phyloP scores from a whole-genome alignment of 305 asterid genomes.

The Ajuga reptans region DNA sequence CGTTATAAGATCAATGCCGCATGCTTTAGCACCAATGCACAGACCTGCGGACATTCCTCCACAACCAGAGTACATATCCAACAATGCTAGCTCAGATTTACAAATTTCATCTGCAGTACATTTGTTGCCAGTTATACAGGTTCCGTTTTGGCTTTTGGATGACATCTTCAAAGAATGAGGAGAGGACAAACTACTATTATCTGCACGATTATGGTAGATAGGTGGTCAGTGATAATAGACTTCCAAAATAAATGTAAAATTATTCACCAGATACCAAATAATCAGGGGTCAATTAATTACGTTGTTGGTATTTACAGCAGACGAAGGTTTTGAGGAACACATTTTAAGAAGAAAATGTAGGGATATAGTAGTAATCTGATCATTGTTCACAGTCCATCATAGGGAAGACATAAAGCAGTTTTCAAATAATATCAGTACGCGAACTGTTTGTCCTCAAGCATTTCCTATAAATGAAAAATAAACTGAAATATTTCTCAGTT shows the following conservation, averaged over 20 bases:
- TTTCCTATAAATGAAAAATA: background rate
- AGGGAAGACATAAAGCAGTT: background rate
- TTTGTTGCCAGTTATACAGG: slow-evolving; percentile 17
- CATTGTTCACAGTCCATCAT: background rate
- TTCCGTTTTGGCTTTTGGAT: slow-evolving; percentile 12
- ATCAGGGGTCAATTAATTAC: background rate
- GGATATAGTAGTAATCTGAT: background rate
- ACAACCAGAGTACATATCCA: slow-evolving; percentile 80
- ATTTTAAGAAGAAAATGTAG: slow-evolving; percentile 8
- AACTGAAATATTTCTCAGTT: too few relatives aligned
- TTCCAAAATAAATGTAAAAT: background rate
- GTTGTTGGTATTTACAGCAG: slow-evolving; percentile 6
- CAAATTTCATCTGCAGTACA: slow-evolving; percentile 17
- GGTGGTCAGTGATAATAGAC: slow-evolving; percentile 11
- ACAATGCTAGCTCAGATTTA: slow-evolving; percentile 44
- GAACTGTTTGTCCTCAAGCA: background rate
- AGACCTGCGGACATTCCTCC: slow-evolving; percentile 92
- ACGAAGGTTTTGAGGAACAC: background rate
- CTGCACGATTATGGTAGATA: slow-evolving; percentile 25
- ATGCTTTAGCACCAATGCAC: slow-evolving; percentile 59
- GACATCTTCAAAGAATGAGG: slow-evolving; percentile 18
- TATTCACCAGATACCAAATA: background rate
- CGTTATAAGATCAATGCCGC: slow-evolving; percentile 59
- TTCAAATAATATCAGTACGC: background rate
- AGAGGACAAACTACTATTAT: slow-evolving; percentile 21